A percentile compares a stretch with the other conserved stretches of the same genome.
These are phyloP conservation scores for Beauveria caledonica DNA, from an alignment of 2,329 filamentous ascomycete genomes.

Conservation along the genomic window DNA sequence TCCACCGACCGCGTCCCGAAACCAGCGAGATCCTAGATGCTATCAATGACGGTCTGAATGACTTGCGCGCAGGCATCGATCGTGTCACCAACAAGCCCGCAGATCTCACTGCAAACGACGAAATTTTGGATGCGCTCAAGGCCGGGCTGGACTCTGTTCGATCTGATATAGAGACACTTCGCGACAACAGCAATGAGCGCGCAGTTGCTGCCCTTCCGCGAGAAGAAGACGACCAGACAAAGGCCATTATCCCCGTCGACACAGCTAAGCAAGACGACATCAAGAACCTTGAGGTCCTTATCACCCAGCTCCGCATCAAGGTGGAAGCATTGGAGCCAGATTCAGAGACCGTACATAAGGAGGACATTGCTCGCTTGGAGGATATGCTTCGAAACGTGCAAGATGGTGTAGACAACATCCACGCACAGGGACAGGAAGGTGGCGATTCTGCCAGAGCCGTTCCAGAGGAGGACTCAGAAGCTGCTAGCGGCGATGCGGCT, in stretches of 20 bases:
- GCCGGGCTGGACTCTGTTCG: constrained; percentile 68
- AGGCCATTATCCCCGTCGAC: constrained; percentile 33
- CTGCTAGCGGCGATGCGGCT: constrained; percentile 27
- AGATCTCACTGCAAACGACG: constrained; percentile 77
- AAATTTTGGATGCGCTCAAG: constrained; percentile 82
- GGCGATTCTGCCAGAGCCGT: constrained; percentile 15
- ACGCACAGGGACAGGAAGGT: constrained; percentile 25
- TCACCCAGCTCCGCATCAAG: constrained; percentile 76
- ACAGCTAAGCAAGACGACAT: constrained; percentile 63
- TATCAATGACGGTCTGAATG: constrained; percentile 77
- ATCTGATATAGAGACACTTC: constrained; percentile 66
- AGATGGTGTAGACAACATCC: constrained; percentile 38
- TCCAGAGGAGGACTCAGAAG: constrained; percentile 11
- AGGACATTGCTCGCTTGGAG: constrained; percentile 49
- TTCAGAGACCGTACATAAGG: constrained; percentile 32
- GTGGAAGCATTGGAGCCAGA: constrained; percentile 50
- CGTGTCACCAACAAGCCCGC: constrained; percentile 67
- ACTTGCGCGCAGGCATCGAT: constrained; percentile 70
- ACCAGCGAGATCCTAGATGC: constrained; percentile 86
- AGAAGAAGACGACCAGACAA: constrained; percentile 16
- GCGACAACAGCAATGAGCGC: constrained; percentile 40
- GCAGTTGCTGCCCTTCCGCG: constrained; percentile 37
- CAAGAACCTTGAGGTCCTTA: constrained; percentile 75
- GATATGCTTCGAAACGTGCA: constrained; percentile 42
- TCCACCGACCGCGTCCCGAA: constrained; percentile 58